phyloP scores from a whole-genome alignment of 2,329 filamentous ascomycete species.

The Seiridium cupressi region DNA sequence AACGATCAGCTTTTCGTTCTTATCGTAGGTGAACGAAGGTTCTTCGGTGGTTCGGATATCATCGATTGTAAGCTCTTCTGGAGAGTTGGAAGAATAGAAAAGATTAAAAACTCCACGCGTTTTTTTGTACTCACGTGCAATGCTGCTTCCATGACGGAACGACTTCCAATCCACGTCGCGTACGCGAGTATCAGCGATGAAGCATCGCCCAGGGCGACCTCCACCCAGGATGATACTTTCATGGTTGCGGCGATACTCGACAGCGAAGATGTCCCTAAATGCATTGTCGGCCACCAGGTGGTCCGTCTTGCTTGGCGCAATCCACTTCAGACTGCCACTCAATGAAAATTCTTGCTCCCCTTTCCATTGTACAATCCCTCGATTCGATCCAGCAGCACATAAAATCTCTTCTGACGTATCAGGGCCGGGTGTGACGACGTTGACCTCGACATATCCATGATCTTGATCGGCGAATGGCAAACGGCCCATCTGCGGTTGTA shows the following conservation, averaged over 20 bases:
- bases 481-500: too few species aligned
- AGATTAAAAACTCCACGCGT: too few species aligned
- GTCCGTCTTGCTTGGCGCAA: constrained; percentile 25
- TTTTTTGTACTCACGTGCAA: constrained; percentile 30
- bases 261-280: constrained; percentile 41
- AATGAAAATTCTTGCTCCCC: constrained; percentile 11
- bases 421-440: constrained; percentile 34
- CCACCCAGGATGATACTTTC: constrained; percentile 49
- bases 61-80: too few species aligned
- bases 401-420: constrained; percentile 28
- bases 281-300: constrained; percentile 4
- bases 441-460: constrained; percentile 35
- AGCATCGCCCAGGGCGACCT: constrained; percentile 45
- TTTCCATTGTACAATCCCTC: constrained; percentile 41
- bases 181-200: constrained; percentile 43
- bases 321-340: constrained; percentile 28
- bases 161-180: constrained; percentile 13
- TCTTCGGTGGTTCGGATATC: too few species aligned
- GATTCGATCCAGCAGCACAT: constrained; percentile 47
- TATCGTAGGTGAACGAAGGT: too few species aligned
- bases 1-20: too few species aligned
- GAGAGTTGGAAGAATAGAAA: too few species aligned
- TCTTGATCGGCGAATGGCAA: neutral
- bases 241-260: constrained; percentile 44
- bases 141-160: constrained; percentile 34